Base-by-base conservation (phyloP, 495 filamentous ascomycete species). In the Hypomontagnella submonticulosa region DNA sequence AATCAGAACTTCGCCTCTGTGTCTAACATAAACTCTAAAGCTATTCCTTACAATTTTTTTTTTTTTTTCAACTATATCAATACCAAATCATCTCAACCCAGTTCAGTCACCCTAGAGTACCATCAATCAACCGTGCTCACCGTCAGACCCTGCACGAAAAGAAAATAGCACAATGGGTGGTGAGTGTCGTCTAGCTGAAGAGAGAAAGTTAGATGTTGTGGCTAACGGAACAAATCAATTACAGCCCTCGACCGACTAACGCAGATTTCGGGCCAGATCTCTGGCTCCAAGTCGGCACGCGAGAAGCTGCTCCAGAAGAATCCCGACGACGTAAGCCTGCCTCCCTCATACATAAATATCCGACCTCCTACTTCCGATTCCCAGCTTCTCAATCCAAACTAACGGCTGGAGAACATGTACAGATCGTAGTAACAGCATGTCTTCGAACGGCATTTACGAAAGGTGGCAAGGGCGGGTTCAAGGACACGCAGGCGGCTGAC, bases 391-490 rank as follows among this genome's bases (percentile, higher is more conserved):
- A 10, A 27, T 1, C 43, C 18, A 52, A 63, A 43, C 55, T 67
- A 52, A 70, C 43, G 54, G 38, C 9, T 55, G n/a, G 13, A 34
- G 30, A 37, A 34, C 51, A 43, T 30, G 41, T 49, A 46, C 71
- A 90, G 87, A 87, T 98, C 72, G 95, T 99, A 61, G 86, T 99
- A 57, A 97, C 95, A 66, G 91, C 89, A 70, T 92, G 91, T 65
- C 90, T 97, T 72, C 93, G 95, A 54, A 96, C 92, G 13, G 86
- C 95, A 57, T 87, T 97, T 73, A 96, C 92, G 52, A 96, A 92
- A 80, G 95, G 92, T 69, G 92, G 93, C 66, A 92, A 92, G 79
- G 95, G 95, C 70, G 86, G 84, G 30, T 95, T 99, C 84, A 98
- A 98, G 85, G 96, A 99, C 79, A 97, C 94, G 12, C 81, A 84